Conservation (phyloP, 306 rosid genomes). For the Corylus americana region DNA sequence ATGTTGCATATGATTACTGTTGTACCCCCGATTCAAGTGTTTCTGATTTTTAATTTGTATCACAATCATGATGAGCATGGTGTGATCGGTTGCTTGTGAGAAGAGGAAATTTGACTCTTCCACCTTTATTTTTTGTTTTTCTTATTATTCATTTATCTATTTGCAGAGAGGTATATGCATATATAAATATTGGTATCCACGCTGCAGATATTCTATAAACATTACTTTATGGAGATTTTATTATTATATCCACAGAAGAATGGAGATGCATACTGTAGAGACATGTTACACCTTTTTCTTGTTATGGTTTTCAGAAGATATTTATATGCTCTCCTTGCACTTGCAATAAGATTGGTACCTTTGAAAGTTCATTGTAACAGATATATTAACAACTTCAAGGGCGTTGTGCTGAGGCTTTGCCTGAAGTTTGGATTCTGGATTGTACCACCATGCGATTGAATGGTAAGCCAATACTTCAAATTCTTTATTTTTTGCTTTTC, state of each 20-base stretch:
- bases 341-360: neutral
- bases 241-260: neutral
- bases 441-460: neutral
- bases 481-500: neutral
- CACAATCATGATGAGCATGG: neutral
- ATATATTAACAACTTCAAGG: neutral
- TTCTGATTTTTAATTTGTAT: neutral
- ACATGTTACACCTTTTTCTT: neutral
- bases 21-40: neutral
- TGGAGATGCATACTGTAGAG: neutral
- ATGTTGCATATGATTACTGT: neutral
- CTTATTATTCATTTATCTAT: neutral
- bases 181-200: neutral
- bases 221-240: neutral
- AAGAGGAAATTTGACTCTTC: neutral
- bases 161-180: neutral
- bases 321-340: neutral
- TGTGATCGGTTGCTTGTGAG: neutral
- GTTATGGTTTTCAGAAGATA: neutral
- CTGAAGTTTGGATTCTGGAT: neutral
- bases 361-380: neutral
- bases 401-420: neutral
- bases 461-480: neutral
- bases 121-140: neutral
- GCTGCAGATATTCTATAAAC: neutral